Conservation (phyloP, 768 basidiomycete genomes). For the Kwoniella dendrophila region DNA sequence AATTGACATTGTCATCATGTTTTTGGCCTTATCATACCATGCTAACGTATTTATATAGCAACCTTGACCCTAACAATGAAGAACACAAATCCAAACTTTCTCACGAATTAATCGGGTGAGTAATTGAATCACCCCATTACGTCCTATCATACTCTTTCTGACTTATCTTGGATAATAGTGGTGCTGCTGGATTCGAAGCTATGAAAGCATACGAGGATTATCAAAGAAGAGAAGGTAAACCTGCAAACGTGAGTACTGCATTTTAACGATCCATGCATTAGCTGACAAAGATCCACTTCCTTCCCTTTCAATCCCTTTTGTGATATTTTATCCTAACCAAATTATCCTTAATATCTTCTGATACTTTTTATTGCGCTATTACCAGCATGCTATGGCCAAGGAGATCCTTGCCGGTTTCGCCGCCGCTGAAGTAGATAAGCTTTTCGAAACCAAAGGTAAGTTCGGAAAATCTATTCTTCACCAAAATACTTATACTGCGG, state of each 20-base stretch:
- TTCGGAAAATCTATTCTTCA: background rate
- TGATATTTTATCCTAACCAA: background rate
- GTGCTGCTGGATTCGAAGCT: conserved; percentile 57
- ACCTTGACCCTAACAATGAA: conserved; percentile 44
- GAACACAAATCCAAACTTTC: conserved; percentile 49
- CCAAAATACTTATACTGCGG: background rate
- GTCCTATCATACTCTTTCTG: background rate
- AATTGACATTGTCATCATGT: no score
- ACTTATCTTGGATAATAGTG: conserved; percentile 24
- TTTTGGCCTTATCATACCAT: background rate
- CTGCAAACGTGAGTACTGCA: conserved; percentile 40
- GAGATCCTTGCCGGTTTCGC: conserved; percentile 57
- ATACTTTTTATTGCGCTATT: background rate
- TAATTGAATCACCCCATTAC: background rate
- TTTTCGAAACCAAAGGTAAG: conserved; percentile 58
- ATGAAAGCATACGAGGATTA: conserved; percentile 58
- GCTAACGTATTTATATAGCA: conserved; percentile 18
- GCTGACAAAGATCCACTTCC: background rate
- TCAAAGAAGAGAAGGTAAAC: conserved; percentile 53
- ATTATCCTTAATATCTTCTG: background rate
- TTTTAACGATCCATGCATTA: no score
- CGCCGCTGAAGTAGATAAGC: conserved; percentile 57
- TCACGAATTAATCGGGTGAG: conserved; percentile 51
- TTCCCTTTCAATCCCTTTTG: background rate
- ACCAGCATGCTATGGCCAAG: conserved; percentile 51